These are phyloP conservation scores for Jasminum sambac DNA, from an alignment of 257 asterid genomes.

Conservation along the genomic window DNA sequence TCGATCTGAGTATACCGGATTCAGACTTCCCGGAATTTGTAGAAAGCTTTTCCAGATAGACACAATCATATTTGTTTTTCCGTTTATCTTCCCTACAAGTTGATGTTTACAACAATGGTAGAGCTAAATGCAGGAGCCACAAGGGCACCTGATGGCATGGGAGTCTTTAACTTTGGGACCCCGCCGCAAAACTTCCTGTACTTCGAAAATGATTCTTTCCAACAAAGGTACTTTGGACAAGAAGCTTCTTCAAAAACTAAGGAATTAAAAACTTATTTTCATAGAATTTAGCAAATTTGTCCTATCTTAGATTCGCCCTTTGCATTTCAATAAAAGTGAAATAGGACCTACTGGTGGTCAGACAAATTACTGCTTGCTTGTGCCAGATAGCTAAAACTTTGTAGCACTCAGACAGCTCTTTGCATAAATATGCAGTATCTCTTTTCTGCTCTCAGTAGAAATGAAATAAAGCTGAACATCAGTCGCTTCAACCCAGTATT, in stretches of 20 bases:
- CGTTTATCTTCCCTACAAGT: neutral
- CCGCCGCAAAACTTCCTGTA: neutral
- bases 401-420: neutral
- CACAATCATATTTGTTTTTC: neutral
- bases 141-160: neutral
- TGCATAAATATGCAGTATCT: neutral
- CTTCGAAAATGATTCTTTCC: neutral
- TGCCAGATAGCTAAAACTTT: neutral
- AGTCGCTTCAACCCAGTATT: neutral
- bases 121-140: neutral
- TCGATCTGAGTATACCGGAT: neutral
- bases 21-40: neutral
- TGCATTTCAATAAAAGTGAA: neutral
- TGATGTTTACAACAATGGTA: neutral
- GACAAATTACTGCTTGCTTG: neutral
- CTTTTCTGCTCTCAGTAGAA: neutral
- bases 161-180: neutral
- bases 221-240: neutral
- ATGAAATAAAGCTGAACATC: neutral
- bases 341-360: neutral
- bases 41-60: neutral
- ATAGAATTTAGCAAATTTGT: neutral
- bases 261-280: neutral
- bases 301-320: neutral
- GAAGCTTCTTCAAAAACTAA: neutral